Conservation (phyloP, 306 rosid genomes). For the Begonia masoniana region DNA sequence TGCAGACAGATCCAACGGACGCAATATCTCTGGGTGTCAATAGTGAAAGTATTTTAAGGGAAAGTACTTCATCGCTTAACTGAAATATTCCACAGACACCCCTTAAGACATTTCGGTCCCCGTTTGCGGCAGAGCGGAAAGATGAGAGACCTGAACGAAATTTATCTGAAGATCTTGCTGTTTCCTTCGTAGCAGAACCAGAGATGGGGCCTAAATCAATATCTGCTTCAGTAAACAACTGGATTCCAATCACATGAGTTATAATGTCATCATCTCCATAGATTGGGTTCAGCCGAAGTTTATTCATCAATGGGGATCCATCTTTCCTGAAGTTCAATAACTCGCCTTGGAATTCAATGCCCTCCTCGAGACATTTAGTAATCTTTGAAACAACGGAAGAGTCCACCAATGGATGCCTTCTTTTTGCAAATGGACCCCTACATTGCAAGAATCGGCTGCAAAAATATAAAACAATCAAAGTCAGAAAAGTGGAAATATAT, state of each 20-base stretch:
- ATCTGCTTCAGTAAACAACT: slow-evolving; percentile 76
- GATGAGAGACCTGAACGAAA: slow-evolving; percentile 54
- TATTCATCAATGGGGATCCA: slow-evolving; percentile 96
- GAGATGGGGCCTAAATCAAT: slow-evolving; percentile 88
- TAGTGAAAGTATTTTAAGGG: slow-evolving; percentile 79
- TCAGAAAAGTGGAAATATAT: background rate
- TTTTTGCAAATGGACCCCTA: slow-evolving; percentile 96
- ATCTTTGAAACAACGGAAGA: slow-evolving; percentile 76
- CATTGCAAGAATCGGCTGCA: slow-evolving; percentile 97
- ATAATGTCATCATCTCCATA: slow-evolving; percentile 84
- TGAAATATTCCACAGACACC: slow-evolving; percentile 90
- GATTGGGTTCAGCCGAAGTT: slow-evolving; percentile 82
- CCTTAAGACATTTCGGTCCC: slow-evolving; percentile 77
- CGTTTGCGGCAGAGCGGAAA: slow-evolving; percentile 38
- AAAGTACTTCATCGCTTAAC: slow-evolving; percentile 86
- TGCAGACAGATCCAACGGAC: slow-evolving; percentile 80
- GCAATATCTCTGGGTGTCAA: slow-evolving; percentile 96
- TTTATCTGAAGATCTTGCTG: slow-evolving; percentile 41
- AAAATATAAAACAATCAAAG: slow-evolving; percentile 19
- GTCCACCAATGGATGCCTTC: slow-evolving; percentile 93
- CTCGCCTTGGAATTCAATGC: slow-evolving; percentile 93
- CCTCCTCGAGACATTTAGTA: slow-evolving; percentile 79
- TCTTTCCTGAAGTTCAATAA: slow-evolving; percentile 94
- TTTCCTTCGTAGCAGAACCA: slow-evolving; percentile 45
- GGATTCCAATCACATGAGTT: slow-evolving; percentile 90